These are phyloP conservation scores for Fragaria ananassa DNA, from an alignment of 306 rosid genomes.

Conservation along the genomic window DNA sequence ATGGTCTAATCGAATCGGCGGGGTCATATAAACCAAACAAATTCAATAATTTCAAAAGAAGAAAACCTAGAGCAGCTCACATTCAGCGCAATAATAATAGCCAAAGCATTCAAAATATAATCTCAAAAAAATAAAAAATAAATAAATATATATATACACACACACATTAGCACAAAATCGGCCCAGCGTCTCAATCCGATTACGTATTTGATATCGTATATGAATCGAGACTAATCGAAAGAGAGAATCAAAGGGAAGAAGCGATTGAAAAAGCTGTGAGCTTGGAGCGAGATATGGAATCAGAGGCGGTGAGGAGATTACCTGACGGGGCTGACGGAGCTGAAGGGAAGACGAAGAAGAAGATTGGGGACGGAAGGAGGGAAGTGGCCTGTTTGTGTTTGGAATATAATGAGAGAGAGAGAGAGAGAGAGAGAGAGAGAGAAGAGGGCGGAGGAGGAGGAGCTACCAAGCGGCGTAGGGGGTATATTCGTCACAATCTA, in stretches of 20 bases:
- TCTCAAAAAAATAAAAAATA: neutral
- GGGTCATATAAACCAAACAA: neutral
- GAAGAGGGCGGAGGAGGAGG: neutral
- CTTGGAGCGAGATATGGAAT: constrained; percentile 10
- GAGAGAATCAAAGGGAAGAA: too few relatives aligned
- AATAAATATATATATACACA: too few relatives aligned
- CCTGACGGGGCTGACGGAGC: constrained; percentile 11
- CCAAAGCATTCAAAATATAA: neutral
- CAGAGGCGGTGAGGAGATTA: neutral
- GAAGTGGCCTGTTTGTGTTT: neutral
- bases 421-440: too few relatives aligned
- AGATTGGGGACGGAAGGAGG: neutral
- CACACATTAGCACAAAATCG: neutral
- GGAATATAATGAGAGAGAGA: neutral
- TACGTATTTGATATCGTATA: neutral
- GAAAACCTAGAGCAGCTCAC: constrained; percentile 9
- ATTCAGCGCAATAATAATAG: neutral
- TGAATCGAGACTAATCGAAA: constrained; percentile 8
- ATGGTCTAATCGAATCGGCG: constrained; percentile 3
- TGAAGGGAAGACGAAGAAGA: constrained; percentile 22
- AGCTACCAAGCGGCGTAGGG: neutral
- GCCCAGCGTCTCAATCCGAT: neutral
- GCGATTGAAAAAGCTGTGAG: neutral
- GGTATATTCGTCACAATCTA: constrained; percentile 37
- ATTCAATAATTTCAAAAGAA: neutral